Conservation (phyloP, 805 yeast genomes). For the Yamadazyma kitorensis region DNA sequence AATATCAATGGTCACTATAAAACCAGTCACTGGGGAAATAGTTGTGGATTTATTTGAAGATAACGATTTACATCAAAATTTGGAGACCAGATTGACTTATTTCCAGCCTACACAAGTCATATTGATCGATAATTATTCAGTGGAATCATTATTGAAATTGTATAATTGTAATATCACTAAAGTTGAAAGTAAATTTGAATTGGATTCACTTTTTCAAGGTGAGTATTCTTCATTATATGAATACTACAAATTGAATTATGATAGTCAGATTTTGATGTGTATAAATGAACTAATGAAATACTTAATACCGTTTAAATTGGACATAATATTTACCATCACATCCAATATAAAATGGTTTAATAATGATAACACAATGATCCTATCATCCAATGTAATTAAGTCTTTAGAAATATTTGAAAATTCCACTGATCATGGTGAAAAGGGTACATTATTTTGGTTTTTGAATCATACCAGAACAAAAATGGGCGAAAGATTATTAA, state of each 20-base stretch:
- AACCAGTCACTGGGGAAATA: constrained; percentile 74
- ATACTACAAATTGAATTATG: constrained; percentile 21
- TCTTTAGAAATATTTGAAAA: constrained; percentile 76
- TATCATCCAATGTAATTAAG: constrained; percentile 63
- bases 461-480: constrained; percentile 77
- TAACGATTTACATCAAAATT: constrained; percentile 49
- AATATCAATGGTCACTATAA: constrained; percentile 57
- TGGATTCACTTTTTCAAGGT: constrained; percentile 3
- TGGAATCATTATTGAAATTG: constrained; percentile 17
- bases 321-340: constrained; percentile 50
- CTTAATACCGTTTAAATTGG: constrained; percentile 61
- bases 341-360: constrained; percentile 54
- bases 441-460: constrained; percentile 78
- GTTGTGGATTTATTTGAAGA: constrained; percentile 71
- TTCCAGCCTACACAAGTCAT: constrained; percentile 77
- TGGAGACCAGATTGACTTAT: constrained; percentile 73
- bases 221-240: constrained; percentile 18
- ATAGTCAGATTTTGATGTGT: constrained; percentile 27
- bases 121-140: constrained; percentile 23
- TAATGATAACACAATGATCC: constrained; percentile 47
- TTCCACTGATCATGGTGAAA: constrained; percentile 48
- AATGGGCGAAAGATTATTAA: constrained; percentile 67
- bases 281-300: constrained; percentile 50
- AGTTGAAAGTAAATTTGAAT: constrained; percentile 3
- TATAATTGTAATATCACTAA: constrained; percentile 8